A percentile compares a stretch with the other conserved stretches of the same genome.
Conservation (phyloP, 2,329 filamentous ascomycete species). For the Diaporthe destruens region DNA sequence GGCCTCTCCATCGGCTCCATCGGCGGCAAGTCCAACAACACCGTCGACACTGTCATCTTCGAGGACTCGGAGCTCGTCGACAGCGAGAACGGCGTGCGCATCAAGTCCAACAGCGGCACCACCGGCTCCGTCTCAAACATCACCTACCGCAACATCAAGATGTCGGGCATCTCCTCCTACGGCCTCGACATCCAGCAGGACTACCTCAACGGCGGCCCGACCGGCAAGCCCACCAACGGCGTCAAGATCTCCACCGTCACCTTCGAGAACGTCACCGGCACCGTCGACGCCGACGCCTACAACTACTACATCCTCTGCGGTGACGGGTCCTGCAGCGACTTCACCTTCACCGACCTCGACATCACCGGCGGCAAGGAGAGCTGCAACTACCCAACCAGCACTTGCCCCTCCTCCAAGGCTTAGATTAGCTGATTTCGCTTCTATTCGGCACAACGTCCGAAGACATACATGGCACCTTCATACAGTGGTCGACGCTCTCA, state of each 20-base stretch:
- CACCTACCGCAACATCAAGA: conserved; percentile 48
- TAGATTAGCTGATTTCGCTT: too few relatives aligned
- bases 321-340: conserved; percentile 62
- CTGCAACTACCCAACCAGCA: conserved; percentile 42
- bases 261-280: conserved; percentile 58
- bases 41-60: conserved; percentile 64
- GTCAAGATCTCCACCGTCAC: conserved; percentile 67
- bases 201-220: conserved; percentile 61
- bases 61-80: conserved; percentile 62
- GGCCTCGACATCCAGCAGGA: conserved; percentile 58
- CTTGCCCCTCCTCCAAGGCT: conserved; percentile 36
- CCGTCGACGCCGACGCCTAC: conserved; percentile 54
- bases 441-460: too few relatives aligned
- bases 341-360: conserved; percentile 63
- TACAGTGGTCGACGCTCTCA: too few relatives aligned
- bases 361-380: conserved; percentile 62
- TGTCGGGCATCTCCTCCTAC: conserved; percentile 46
- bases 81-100: conserved; percentile 65
- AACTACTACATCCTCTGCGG: conserved; percentile 68
- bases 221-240: conserved; percentile 59
- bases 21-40: conserved; percentile 64
- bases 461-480: too few relatives aligned
- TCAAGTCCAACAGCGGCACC: conserved; percentile 63
- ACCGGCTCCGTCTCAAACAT: conserved; percentile 59
- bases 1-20: conserved; percentile 59